Evolutionary conservation across 345 rosid genomes (phyloP).

Genomic region (Draba incana): DNA sequence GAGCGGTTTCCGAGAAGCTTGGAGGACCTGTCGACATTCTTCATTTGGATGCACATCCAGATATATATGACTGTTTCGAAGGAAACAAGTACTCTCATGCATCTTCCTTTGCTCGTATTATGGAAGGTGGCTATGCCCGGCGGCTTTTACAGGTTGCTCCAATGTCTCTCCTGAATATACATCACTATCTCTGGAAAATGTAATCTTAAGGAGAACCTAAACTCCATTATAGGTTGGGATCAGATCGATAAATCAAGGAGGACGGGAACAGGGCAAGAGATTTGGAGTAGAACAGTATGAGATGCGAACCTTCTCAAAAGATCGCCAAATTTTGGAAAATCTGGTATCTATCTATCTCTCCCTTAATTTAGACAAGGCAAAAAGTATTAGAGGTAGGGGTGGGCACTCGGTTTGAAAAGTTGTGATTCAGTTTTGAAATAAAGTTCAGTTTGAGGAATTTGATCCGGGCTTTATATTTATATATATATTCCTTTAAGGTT

Average conservation of each 20-base stretch:
- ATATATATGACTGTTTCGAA: constrained; percentile 83
- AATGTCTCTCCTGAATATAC: constrained; percentile 24
- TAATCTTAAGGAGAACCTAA: not conserved
- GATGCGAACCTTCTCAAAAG: constrained; percentile 90
- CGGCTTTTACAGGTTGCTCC: constrained; percentile 78
- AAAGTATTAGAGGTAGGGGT: too few species aligned
- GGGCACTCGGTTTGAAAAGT: not conserved
- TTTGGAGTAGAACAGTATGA: constrained; percentile 96
- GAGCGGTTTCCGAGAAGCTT: constrained; percentile 95
- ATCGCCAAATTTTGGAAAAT: constrained; percentile 72
- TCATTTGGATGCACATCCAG: constrained; percentile 99
- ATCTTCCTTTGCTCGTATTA: constrained; percentile 95
- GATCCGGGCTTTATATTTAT: not conserved
- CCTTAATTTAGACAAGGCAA: not conserved
- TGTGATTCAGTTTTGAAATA: not conserved
- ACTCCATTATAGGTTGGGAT: constrained; percentile 70
- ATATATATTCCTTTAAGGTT: not conserved
- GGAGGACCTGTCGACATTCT: constrained; percentile 97
- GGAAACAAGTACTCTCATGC: constrained; percentile 97
- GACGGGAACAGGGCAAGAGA: constrained; percentile 88
- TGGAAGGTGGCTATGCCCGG: constrained; percentile 97
- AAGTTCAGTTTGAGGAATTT: not conserved
- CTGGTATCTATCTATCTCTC: constrained; percentile 51
- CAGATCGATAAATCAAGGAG: constrained; percentile 87
- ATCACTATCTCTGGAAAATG: constrained; percentile 28